Conservation (phyloP, 2,329 filamentous ascomycete species). For the Phoma sp. region DNA sequence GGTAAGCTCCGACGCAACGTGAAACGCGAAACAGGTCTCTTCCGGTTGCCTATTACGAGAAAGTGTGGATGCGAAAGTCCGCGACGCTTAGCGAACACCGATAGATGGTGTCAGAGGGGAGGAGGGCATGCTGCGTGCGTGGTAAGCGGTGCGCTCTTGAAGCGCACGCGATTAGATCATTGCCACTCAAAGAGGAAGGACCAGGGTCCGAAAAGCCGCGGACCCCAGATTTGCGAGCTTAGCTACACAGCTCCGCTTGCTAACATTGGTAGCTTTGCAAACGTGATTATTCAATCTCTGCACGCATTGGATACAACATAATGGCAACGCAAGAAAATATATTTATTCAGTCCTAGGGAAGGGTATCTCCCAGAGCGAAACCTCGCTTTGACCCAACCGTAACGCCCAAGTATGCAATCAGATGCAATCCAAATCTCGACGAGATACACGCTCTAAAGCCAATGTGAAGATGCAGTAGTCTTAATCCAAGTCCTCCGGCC, state of each 20-base stretch:
- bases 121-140: background rate
- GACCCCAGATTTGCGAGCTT: background rate
- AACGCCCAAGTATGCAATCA: conserved; percentile 29
- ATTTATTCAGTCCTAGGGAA: conserved; percentile 8
- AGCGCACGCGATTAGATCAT: conserved; percentile 8
- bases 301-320: background rate
- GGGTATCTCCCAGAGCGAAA: conserved; percentile 13
- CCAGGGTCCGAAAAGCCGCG: background rate
- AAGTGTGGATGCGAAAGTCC: background rate
- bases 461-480: background rate
- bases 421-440: conserved; percentile 9
- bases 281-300: background rate
- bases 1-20: conserved; percentile 13
- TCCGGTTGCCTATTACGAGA: background rate
- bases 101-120: background rate
- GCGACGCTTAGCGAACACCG: background rate
- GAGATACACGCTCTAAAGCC: conserved; percentile 7
- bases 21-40: conserved; percentile 6
- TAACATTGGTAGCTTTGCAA: background rate
- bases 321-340: conserved; percentile 7
- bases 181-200: background rate
- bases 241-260: background rate
- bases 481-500: conserved; percentile 55
- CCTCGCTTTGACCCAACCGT: background rate
- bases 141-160: background rate